Evolutionary conservation across 306 rosid genomes (phyloP), one percentile per base, ranked within the genome.

Genomic region (Sicyos baderoa): DNA sequence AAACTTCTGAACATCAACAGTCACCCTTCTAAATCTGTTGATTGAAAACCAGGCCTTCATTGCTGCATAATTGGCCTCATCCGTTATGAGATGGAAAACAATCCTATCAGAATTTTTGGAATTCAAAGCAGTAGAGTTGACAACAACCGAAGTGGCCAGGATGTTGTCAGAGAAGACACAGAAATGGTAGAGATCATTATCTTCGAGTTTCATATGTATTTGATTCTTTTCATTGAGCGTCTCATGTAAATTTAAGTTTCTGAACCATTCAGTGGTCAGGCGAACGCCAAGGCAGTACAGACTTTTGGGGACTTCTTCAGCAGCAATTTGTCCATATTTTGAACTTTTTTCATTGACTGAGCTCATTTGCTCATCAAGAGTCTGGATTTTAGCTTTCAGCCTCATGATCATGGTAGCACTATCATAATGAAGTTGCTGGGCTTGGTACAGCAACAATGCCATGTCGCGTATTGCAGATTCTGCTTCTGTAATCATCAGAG

Each of bases 341-440:
- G 88, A 81, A 83, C 93, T 87, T 81, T 87, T 87, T 16, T 87
- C 93, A 61, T 40, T 85, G 3, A 83, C 86, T 60, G 85, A 81
- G 78, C 79, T 85, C 81, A 78, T 76, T 61, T 87, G 88, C 75
- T 87, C 93, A 35, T 87, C 93, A 15, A 87, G 86, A 56, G 82
- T 47, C 79, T 85, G 93, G 58, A 79, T 83, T 81, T 81, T 87
- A 49, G 89, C 93, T 78, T 87, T 87, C 74, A 87, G 78, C 80
- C 84, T 81, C 93, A 87, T 85, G 78, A 87, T 85, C 93, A 87
- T 85, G n/a, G 89, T 85, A 56, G 93, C 82, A 79, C 89, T 85
- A 59, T 87, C 93, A 50, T 87, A 87, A 83, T 87, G 93, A 68
- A 87, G 86, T 77, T 87, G 93, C 79, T 85, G 89, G 17, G 89